Conservation (phyloP, 495 filamentous ascomycete genomes). For the Xylaria telfairii region DNA sequence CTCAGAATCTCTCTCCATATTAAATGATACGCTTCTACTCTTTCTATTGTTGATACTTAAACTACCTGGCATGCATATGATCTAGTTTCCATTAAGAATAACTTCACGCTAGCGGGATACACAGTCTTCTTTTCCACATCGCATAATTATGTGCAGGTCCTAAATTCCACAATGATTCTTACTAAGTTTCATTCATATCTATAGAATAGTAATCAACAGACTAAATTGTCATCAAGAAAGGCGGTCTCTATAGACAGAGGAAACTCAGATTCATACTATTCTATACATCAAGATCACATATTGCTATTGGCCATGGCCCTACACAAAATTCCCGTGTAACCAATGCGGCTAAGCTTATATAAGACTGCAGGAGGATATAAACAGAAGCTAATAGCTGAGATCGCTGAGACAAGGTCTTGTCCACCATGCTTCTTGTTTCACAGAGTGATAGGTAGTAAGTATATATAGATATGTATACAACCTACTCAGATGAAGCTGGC, state of each 20-base stretch:
- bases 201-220: neutral
- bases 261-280: neutral
- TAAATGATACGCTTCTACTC: neutral
- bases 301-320: neutral
- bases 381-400: neutral
- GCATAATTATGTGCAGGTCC: neutral
- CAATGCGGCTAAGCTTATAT: too few species aligned
- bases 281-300: neutral
- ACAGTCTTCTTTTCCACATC: too few species aligned
- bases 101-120: neutral
- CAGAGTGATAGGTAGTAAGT: neutral
- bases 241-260: neutral
- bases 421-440: neutral
- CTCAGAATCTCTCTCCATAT: neutral
- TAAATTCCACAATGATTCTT: neutral
- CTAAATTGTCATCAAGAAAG: neutral
- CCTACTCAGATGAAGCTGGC: neutral
- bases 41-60: neutral
- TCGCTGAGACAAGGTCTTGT: neutral
- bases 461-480: neutral
- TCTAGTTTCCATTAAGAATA: neutral
- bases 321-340: neutral
- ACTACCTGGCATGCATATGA: neutral
- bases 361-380: neutral
- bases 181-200: neutral